Evolutionary conservation across 495 filamentous ascomycete species (phyloP).

Genomic region (Hypoxylon fragiforme): DNA sequence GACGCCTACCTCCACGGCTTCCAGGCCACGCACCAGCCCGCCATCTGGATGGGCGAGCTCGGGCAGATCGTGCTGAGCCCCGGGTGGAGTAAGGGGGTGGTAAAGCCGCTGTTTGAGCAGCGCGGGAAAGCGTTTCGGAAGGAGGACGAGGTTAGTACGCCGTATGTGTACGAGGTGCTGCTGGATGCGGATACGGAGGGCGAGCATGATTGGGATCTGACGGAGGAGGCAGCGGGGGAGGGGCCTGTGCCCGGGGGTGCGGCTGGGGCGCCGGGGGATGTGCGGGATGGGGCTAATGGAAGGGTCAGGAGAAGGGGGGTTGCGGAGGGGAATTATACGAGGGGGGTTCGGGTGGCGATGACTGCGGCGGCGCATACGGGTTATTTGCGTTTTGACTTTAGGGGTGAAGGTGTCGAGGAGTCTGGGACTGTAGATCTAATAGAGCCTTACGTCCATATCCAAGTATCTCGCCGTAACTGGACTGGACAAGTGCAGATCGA

Average conservation of each 20-base stretch:
- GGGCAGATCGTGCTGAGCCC: conserved; percentile 35
- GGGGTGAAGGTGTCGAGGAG: not conserved
- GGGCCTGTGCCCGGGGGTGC: conserved; percentile 37
- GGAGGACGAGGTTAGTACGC: conserved; percentile 35
- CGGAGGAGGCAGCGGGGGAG: conserved; percentile 28
- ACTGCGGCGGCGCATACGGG: conserved; percentile 34
- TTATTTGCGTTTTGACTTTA: conserved; percentile 33
- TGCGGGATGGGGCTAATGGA: conserved; percentile 32
- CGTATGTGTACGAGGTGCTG: conserved; percentile 37
- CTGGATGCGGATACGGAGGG: conserved; percentile 36
- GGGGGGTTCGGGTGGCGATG: conserved; percentile 34
- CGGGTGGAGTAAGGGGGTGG: conserved; percentile 27
- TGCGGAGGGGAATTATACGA: conserved; percentile 1
- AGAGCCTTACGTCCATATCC: conserved; percentile 34
- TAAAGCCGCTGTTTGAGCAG: conserved; percentile 34
- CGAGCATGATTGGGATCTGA: conserved; percentile 32
- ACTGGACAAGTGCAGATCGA: conserved; percentile 38
- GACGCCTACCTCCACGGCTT: conserved; percentile 38
- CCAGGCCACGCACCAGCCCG: conserved; percentile 41
- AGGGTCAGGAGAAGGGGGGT: conserved; percentile 22
- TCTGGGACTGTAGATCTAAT: not conserved
- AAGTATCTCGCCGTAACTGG: conserved; percentile 40
- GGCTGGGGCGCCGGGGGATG: conserved; percentile 22
- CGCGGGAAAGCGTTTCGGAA: conserved; percentile 39
- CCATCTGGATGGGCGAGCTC: conserved; percentile 42